Evolutionary conservation across 805 yeast species (phyloP).

Genomic region (Pichia thaimueangensis): DNA sequence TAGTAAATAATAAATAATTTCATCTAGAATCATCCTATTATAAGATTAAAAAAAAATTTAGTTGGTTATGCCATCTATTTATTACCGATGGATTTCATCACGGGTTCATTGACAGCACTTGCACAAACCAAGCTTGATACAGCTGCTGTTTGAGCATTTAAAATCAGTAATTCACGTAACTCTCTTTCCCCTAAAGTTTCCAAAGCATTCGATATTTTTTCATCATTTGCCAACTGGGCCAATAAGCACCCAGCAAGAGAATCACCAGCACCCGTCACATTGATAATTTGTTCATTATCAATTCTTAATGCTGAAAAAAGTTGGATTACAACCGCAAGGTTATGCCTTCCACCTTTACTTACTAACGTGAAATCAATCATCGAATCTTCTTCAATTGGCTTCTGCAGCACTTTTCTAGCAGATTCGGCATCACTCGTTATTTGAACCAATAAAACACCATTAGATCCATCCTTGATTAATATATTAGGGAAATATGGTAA

Average conservation of each 20-base stretch:
- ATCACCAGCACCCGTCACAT: constrained; percentile 90
- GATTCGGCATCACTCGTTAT: constrained; percentile 27
- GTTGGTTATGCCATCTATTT: too few relatives aligned
- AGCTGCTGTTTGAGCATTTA: constrained; percentile 12
- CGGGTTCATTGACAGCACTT: neutral
- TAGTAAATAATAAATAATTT: too few relatives aligned
- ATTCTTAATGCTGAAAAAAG: constrained; percentile 41
- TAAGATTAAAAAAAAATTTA: too few relatives aligned
- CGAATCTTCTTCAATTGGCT: neutral
- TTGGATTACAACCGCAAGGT: constrained; percentile 53
- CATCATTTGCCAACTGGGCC: constrained; percentile 31
- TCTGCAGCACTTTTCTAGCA: constrained; percentile 9
- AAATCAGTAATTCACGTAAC: constrained; percentile 19
- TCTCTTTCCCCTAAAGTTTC: neutral
- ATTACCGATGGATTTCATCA: too few relatives aligned
- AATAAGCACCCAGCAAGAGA: constrained; percentile 62
- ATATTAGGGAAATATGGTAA: constrained; percentile 68
- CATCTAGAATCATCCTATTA: too few relatives aligned
- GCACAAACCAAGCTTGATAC: neutral
- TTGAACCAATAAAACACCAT: constrained; percentile 51
- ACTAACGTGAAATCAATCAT: constrained; percentile 17
- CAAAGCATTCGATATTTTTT: constrained; percentile 1
- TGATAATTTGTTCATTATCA: constrained; percentile 35
- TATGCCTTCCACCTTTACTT: constrained; percentile 20
- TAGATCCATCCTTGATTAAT: constrained; percentile 58